These are phyloP conservation scores for Hyphopichia fennica DNA, from an alignment of 1,139 yeast species.

Conservation along the genomic window DNA sequence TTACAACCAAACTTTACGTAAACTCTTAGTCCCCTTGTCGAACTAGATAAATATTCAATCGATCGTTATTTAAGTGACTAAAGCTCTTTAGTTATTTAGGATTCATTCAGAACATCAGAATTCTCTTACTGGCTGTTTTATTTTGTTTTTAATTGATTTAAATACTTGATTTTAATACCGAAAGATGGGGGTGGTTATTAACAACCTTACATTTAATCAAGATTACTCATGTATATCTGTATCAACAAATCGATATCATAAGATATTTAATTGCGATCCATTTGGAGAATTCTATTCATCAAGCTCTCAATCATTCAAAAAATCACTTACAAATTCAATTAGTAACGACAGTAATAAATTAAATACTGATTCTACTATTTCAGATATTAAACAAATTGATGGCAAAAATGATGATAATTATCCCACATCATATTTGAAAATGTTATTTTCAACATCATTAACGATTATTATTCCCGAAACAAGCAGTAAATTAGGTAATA, in stretches of 20 bases:
- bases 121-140: no score
- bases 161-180: no score
- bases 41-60: no score
- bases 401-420: conserved; percentile 5
- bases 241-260: conserved; percentile 33
- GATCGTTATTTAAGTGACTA: no score
- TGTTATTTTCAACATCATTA: conserved; percentile 70
- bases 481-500: conserved; percentile 41
- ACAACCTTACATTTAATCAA: conserved; percentile 46
- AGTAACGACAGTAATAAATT: conserved; percentile 28
- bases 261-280: conserved; percentile 48
- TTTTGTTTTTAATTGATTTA: no score
- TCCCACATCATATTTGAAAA: conserved; percentile 47
- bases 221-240: conserved; percentile 44
- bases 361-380: conserved; percentile 2
- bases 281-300: conserved; percentile 46
- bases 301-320: conserved; percentile 3
- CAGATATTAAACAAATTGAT: conserved; percentile 3
- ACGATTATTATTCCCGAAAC: conserved; percentile 59
- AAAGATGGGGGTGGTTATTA: conserved; percentile 20
- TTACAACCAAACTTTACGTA: no score
- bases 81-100: no score
- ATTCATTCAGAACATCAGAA: no score
- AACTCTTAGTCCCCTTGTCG: no score
- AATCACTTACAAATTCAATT: conserved; percentile 13